Evolutionary conservation across 1,139 yeast species (phyloP), one percentile per base, ranked within the genome.

Genomic region (Debaryomycetaceae sp.): DNA sequence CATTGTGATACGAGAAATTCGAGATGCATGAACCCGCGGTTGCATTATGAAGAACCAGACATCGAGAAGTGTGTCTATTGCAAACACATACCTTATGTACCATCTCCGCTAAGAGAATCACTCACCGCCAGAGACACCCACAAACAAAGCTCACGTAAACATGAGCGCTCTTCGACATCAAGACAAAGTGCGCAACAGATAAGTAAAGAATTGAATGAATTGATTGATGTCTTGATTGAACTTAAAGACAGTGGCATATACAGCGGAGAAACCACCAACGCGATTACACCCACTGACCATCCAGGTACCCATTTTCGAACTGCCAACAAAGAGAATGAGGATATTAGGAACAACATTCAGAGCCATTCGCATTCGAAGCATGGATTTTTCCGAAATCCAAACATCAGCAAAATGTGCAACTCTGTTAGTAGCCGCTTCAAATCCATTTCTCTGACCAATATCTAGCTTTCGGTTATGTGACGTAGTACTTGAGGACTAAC

Each of bases 1-100:
- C 41, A 24, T 24, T 45, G 43, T 36, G 63, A 59, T 42, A 49
- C 54, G 2, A 53, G 64, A 50, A 39, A 52, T 8, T 41, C 45
- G 5, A 43, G 52, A 33, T 60, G 65, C 40, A 40, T 34, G 22
- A 48, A 31, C 11, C 23, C 37, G 3, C 31, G 30, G 9, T 47
- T 49, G 27, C 44, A 40, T 34, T 47, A 49, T 30, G 40, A 37
- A 34, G 47, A 40, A 11, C 27, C 41, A 14, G 17, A 6, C 27
- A 27, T 30, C 40, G 35, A 27, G 17, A 45, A 22, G 6, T 64
- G 69, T 48, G 44, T 43, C 20, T 56, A 60, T 45, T 64, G 69
- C 49, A 49, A 49, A 24, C 40, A 52, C 45, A 40, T 60, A 9
- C 65, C 68, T 1, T 57, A 60, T 45, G 52, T 60, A 33, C 48